Evolutionary conservation across 2,329 filamentous ascomycete species (phyloP), one percentile per base, ranked within the genome.

Genomic region (Cercospora beticola): DNA sequence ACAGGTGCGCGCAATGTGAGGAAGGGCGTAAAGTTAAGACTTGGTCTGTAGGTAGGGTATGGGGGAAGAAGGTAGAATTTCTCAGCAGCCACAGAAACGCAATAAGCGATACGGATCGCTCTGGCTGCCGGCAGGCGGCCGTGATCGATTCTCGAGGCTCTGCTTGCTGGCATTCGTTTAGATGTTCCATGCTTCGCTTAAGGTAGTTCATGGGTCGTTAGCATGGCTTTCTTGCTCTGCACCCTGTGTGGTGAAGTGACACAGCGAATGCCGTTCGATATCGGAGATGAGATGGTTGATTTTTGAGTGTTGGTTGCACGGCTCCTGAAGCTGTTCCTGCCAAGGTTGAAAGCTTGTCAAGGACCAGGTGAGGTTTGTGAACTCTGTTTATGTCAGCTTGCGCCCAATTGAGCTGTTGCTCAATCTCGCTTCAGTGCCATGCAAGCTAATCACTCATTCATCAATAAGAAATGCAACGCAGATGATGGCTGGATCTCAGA

Each of bases 121-220:
- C 16, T 16, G 2, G 18, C 8, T 43, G 23, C 26, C 43, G 26
- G 43, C 10, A 18, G 6, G 5, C 40, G 40, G 1, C 36, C 14
- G 28, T 49, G 61, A 56, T 64, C 46, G 46, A 56, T 64, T 16
- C 18, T 26, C 31, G 61, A 54, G 61, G 43, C 61, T 64, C 46
- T 31, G 28, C 28, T 12, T 36, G 9, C 56, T 36, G 31, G 16
- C 30, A 58, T 12, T 23, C 28, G 30, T 56, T 54, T 49, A 12
- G 36, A 7, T 9, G 12, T 46, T 36, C 33, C 36, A 63, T 46
- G 49, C 31, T 58, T 21, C 8, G 56, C 28, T 21, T 5, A 0
- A 58, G 56, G 28, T n/a, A 1, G 4, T 33, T 23, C 46, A 64
- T 64, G 49, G 28, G 28, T 57, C 30, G 14, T 23, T 9, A 9